phyloP scores from a whole-genome alignment of 192 early-diverging fungal species.

The Obelidium mucronatum region DNA sequence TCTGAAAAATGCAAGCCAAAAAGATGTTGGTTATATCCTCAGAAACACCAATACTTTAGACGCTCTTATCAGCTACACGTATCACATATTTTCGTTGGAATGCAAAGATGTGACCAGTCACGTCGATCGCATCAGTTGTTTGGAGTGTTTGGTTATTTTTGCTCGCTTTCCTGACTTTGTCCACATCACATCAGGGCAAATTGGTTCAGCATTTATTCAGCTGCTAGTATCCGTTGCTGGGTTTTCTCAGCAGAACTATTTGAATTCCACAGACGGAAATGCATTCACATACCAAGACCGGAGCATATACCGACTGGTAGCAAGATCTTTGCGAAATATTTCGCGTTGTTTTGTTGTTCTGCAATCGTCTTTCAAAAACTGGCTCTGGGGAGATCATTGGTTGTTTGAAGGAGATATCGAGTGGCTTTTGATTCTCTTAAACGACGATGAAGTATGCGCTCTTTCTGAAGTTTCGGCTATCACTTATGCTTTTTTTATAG shows the following conservation, averaged over 20 bases:
- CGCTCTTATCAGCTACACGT: slow-evolving; percentile 35
- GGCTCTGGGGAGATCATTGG: slow-evolving; percentile 53
- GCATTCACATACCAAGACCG: slow-evolving; percentile 45
- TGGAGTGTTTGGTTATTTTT: slow-evolving; percentile 33
- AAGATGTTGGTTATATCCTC: slow-evolving; percentile 18
- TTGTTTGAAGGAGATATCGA: slow-evolving; percentile 45
- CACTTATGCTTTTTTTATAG: neutral
- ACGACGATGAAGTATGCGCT: slow-evolving; percentile 47
- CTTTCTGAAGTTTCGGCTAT: neutral
- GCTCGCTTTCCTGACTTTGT: slow-evolving; percentile 28
- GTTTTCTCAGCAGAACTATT: slow-evolving; percentile 42
- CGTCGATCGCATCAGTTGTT: slow-evolving; percentile 27
- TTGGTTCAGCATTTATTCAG: slow-evolving; percentile 19
- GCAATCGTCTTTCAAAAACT: slow-evolving; percentile 3
- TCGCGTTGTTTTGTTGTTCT: slow-evolving; percentile 35
- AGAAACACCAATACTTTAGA: slow-evolving; percentile 23
- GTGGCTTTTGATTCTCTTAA: slow-evolving; percentile 44
- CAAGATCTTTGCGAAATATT: slow-evolving; percentile 36
- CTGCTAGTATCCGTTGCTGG: slow-evolving; percentile 42
- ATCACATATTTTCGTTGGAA: slow-evolving; percentile 31
- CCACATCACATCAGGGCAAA: neutral
- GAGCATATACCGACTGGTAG: slow-evolving; percentile 40
- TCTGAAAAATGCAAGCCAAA: neutral
- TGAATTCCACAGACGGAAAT: slow-evolving; percentile 30
- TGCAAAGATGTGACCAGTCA: slow-evolving; percentile 19